Evolutionary conservation across 768 basidiomycete species (phyloP).

Genomic region (Lentinus tigrinus): DNA sequence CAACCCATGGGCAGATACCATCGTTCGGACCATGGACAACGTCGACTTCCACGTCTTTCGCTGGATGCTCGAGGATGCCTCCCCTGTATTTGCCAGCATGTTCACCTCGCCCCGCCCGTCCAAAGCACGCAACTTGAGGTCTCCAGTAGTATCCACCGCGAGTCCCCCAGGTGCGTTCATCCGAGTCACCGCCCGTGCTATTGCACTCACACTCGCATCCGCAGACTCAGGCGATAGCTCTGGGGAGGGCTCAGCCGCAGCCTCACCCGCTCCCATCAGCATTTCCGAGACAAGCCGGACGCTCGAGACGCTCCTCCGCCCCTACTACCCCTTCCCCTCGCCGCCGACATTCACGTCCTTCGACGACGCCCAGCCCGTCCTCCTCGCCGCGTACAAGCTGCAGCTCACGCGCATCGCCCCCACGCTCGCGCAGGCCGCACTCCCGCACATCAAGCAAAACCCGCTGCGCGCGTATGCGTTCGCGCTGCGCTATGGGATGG

Average conservation of each 20-base stretch:
- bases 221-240: neutral
- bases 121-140: too few species aligned
- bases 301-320: neutral
- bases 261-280: neutral
- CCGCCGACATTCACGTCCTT: constrained; percentile 49
- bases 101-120: constrained; percentile 11
- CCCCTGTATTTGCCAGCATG: constrained; percentile 17
- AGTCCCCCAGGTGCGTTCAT: too few species aligned
- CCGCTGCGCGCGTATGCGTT: constrained; percentile 3
- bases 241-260: neutral
- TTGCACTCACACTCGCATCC: too few species aligned
- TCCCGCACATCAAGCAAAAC: neutral
- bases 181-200: too few species aligned
- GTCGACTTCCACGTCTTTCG: constrained; percentile 13
- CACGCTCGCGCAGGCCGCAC: neutral
- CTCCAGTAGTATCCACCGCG: too few species aligned
- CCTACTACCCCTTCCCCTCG: neutral
- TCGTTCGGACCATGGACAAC: constrained; percentile 18
- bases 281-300: constrained; percentile 17
- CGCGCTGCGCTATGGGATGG: neutral
- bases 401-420: neutral
- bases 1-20: constrained; percentile 4
- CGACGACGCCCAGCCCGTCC: constrained; percentile 43
- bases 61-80: constrained; percentile 9
- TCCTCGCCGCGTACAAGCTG: constrained; percentile 6